These are phyloP conservation scores for Carex cristatella DNA, from an alignment of 176 grass and related monocot species.

Conservation along the genomic window DNA sequence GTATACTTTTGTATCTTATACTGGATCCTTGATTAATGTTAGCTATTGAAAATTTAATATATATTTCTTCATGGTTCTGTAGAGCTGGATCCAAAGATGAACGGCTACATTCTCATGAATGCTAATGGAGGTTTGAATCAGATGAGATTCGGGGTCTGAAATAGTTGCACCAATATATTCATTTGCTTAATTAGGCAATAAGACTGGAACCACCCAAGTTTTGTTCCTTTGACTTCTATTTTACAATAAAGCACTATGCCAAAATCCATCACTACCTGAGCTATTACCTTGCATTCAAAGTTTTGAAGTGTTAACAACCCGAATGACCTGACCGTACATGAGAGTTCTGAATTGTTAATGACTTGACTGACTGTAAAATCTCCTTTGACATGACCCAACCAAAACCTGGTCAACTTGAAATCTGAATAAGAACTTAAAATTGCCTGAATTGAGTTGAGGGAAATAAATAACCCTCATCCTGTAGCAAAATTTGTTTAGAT, in stretches of 20 bases:
- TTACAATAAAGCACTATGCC: background rate
- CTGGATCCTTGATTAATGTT: background rate
- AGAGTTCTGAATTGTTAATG: background rate
- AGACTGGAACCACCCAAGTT: background rate
- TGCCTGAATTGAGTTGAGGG: background rate
- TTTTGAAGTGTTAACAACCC: background rate
- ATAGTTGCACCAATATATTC: slow-evolving; percentile 28
- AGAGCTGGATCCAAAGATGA: slow-evolving; percentile 66
- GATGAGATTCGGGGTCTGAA: slow-evolving; percentile 98
- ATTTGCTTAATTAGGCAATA: slow-evolving; percentile 4
- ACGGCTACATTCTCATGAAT: slow-evolving; percentile 94
- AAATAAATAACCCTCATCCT: background rate
- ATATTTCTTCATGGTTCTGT: slow-evolving; percentile 23
- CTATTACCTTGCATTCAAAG: background rate
- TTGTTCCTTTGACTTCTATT: background rate
- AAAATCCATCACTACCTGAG: background rate
- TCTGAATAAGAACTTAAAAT: background rate
- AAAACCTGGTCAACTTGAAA: background rate
- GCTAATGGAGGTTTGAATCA: slow-evolving; percentile 99
- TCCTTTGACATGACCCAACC: background rate
- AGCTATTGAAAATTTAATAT: background rate
- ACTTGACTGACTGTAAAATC: background rate
- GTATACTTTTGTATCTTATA: background rate
- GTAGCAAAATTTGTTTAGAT: background rate
- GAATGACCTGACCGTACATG: background rate